A percentile compares a stretch with the other conserved stretches of the same genome.
These are phyloP conservation scores for Calonectria hongkongensis DNA, from an alignment of 2,329 filamentous ascomycete species.

Conservation along the genomic window DNA sequence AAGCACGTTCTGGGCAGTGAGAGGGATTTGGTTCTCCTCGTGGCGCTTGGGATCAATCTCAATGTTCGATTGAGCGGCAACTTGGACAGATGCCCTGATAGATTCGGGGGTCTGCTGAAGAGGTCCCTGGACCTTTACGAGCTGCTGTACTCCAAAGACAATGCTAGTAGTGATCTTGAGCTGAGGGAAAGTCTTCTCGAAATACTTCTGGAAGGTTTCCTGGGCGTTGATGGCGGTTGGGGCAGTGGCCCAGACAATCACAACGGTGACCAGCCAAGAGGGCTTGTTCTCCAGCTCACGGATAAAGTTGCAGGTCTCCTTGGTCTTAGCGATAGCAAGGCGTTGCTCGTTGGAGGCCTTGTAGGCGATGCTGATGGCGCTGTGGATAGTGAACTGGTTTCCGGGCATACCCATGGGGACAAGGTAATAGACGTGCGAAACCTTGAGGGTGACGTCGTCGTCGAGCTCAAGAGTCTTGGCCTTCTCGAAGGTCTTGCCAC, in stretches of 20 bases:
- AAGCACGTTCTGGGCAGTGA: neutral
- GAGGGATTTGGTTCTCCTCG: neutral
- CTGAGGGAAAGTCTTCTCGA: neutral
- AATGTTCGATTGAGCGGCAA: neutral
- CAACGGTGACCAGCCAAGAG: neutral
- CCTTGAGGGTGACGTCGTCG: neutral
- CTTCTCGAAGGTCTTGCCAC: neutral
- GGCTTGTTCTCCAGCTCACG: neutral
- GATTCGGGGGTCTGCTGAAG: neutral
- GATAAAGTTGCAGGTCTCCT: neutral
- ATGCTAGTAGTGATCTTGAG: neutral
- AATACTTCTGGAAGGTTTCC: neutral
- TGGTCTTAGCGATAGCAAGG: neutral
- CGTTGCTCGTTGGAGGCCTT: neutral
- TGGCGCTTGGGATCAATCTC: neutral
- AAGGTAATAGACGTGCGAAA: neutral
- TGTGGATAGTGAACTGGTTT: neutral
- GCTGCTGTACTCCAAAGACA: neutral
- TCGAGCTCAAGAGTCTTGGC: neutral
- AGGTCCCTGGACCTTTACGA: neutral
- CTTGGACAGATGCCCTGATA: neutral
- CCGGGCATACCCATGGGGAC: neutral
- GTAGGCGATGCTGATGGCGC: slow-evolving; percentile 4
- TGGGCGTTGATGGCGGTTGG: neutral
- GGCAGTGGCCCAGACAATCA: neutral